Evolutionary conservation across 192 early-diverging fungal species (phyloP).

Genomic region (Entophlyctis luteolus): DNA sequence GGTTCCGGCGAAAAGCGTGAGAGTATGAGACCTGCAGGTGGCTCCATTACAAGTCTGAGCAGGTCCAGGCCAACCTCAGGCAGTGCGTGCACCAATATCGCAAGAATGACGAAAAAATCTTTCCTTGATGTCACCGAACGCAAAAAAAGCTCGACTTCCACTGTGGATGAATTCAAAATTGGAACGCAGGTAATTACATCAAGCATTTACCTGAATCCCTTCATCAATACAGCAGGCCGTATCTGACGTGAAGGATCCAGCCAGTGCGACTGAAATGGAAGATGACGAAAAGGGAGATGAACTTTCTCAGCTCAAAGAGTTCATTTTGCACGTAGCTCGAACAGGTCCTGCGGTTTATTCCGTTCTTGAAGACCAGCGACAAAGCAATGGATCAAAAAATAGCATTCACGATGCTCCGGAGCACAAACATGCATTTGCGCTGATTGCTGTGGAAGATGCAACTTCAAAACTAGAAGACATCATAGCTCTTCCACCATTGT

Average conservation of each 20-base stretch:
- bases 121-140: too few relatives aligned
- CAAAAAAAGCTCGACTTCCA: too few relatives aligned
- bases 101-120: too few relatives aligned
- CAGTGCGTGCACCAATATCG: too few relatives aligned
- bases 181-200: too few relatives aligned
- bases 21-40: too few relatives aligned
- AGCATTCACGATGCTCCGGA: neutral
- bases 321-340: neutral
- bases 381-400: neutral
- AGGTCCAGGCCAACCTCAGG: too few relatives aligned
- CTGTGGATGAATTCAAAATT: too few relatives aligned
- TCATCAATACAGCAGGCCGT: too few relatives aligned
- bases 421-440: neutral
- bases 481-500: neutral
- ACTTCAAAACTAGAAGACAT: conserved; percentile 4
- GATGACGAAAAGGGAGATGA: neutral
- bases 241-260: neutral
- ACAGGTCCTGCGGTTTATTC: neutral
- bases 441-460: conserved; percentile 3
- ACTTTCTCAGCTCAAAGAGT: neutral
- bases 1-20: too few relatives aligned
- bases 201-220: too few relatives aligned
- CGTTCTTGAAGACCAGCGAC: neutral
- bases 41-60: too few relatives aligned
- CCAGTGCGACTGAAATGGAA: neutral